Base-by-base conservation (phyloP, 129 eudicot genomes). In the Glebionis coronaria region DNA sequence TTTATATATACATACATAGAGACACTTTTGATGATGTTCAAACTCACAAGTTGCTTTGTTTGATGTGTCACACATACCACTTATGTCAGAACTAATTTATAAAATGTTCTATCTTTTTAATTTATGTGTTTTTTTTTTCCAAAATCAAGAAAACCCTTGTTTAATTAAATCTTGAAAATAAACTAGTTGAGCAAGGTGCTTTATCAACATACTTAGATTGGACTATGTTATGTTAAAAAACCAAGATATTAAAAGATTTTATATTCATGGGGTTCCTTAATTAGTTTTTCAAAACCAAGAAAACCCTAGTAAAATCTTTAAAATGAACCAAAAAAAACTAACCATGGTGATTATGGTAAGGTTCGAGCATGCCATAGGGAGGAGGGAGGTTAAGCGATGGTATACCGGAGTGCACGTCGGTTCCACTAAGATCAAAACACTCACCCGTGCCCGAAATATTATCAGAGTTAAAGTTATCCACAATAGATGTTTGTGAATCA, bases 361-460 rank as follows among this genome's bases (percentile, higher is more conserved):
- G 73, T 65, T 87, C 79, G 14, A 87, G 76, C 10, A 81, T 44
- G 53, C 88, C 82, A 10, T 78, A 90, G 9, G 89, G 81, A 18
- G 87, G 76, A 78, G 83, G 82, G 38, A 82, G 85, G 69, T 90
- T 87, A 2, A 83, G 88, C 40, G 88, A 80, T 69, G 94, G 88
- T 68, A 82, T 65, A 9, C 74, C 8, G 45, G 88, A 78, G 54
- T 83, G 42, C 42, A 35, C 42, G 2, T 35, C 42, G 42, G 42
- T 35, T 35, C 42, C 42, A 35, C 42, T 35, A 35, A 35, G 42
- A 35, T 35, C 42, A 35, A 35, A 35, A 9, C 42, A 86, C 21
- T 86, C 82, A 4, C 56, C 72, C 61, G 76, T 69, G 73, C 71
- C 83, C 53, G 88, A 67, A 46, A 81, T 79, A 31, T 70, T 80